These are phyloP conservation scores for Penicillium cinerascens DNA, from an alignment of 495 filamentous ascomycete genomes.

Conservation along the genomic window DNA sequence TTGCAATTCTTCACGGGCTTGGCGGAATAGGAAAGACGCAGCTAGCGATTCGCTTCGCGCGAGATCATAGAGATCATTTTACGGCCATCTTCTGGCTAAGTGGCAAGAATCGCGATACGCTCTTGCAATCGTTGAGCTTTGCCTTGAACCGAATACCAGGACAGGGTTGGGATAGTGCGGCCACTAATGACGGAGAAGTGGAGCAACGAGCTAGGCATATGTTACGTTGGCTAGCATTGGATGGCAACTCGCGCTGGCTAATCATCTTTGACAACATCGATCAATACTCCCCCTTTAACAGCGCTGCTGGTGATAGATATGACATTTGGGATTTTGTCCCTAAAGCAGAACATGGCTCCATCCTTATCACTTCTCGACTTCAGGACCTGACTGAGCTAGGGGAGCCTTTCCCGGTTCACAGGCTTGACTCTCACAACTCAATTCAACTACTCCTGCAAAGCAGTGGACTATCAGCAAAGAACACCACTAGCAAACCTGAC, in stretches of 20 bases:
- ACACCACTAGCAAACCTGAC: background rate
- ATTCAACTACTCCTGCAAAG: constrained; percentile 25
- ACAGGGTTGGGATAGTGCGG: background rate
- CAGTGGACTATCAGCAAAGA: constrained; percentile 3
- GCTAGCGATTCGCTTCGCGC: constrained; percentile 37
- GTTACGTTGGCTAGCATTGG: constrained; percentile 23
- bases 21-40: constrained; percentile 45
- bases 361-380: constrained; percentile 41
- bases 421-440: constrained; percentile 14
- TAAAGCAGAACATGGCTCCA: constrained; percentile 36
- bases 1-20: constrained; percentile 35
- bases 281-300: constrained; percentile 22
- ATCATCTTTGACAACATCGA: too few species aligned
- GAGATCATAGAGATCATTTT: constrained; percentile 23
- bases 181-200: constrained; percentile 11
- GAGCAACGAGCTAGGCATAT: constrained; percentile 18
- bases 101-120: constrained; percentile 20
- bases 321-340: constrained; percentile 34
- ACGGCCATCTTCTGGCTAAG: constrained; percentile 33
- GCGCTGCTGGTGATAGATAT: constrained; percentile 21
- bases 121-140: constrained; percentile 25
- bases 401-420: constrained; percentile 19
- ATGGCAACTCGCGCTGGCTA: constrained; percentile 33
- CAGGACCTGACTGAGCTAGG: constrained; percentile 25
- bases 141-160: constrained; percentile 14